Evolutionary conservation across 1,139 yeast species (phyloP).

Genomic region (Geotrichum histeridarum): DNA sequence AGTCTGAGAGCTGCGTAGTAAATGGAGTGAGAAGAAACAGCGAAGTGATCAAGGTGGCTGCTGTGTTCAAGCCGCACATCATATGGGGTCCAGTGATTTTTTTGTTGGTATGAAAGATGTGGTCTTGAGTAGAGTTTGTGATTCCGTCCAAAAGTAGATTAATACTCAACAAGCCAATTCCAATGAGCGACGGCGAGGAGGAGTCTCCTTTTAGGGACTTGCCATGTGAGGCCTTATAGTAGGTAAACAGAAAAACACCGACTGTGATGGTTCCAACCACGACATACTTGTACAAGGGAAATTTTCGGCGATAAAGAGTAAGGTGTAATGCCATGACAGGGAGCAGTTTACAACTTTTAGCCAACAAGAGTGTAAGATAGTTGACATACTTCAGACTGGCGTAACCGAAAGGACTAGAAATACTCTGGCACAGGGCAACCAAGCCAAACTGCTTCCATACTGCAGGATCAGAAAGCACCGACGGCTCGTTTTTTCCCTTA

Average conservation of each 20-base stretch:
- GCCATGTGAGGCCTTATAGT: slow-evolving; percentile 37
- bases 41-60: slow-evolving; percentile 42
- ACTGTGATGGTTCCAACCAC: slow-evolving; percentile 72
- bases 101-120: slow-evolving; percentile 51
- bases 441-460: slow-evolving; percentile 46
- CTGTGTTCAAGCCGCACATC: slow-evolving; percentile 74
- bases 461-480: slow-evolving; percentile 21
- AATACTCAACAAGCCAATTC: slow-evolving; percentile 52
- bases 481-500: slow-evolving; percentile 29
- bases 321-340: slow-evolving; percentile 88
- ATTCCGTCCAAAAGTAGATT: slow-evolving; percentile 84
- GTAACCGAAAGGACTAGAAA: slow-evolving; percentile 77
- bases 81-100: slow-evolving; percentile 71
- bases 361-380: slow-evolving; percentile 75
- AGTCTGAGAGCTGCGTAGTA: slow-evolving; percentile 49
- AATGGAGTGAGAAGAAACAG: slow-evolving; percentile 42
- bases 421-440: slow-evolving; percentile 72
- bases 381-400: slow-evolving; percentile 76
- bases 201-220: slow-evolving; percentile 25
- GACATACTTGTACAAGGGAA: slow-evolving; percentile 68
- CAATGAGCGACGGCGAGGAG: slow-evolving; percentile 39
- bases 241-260: slow-evolving; percentile 78
- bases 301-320: slow-evolving; percentile 62
- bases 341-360: slow-evolving; percentile 87
- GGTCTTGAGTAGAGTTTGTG: slow-evolving; percentile 90